phyloP scores from a whole-genome alignment of 1,284 basidiomycete genomes.

The Bothia castanella region DNA sequence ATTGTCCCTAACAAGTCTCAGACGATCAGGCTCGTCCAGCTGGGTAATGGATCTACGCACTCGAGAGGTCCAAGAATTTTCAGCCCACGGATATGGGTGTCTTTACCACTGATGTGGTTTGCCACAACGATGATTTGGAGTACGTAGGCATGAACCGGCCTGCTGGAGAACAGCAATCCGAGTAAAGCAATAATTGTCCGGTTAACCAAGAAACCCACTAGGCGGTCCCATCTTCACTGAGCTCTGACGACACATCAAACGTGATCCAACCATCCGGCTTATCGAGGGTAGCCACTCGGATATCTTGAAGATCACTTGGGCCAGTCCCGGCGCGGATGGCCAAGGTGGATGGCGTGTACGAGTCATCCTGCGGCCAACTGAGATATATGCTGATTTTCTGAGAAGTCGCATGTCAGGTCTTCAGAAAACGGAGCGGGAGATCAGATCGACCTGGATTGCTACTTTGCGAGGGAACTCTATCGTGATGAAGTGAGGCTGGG shows the following conservation, averaged over 20 bases:
- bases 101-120: constrained; percentile 98
- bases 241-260: constrained; percentile 80
- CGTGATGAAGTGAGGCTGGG: constrained; percentile 95
- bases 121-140: constrained; percentile 88
- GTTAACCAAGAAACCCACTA: constrained; percentile 41
- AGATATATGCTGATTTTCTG: constrained; percentile 92
- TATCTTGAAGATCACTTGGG: constrained; percentile 88
- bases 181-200: constrained; percentile 1
- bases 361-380: constrained; percentile 87
- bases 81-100: constrained; percentile 93
- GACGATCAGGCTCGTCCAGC: not conserved
- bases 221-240: constrained; percentile 71
- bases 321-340: constrained; percentile 91
- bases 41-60: constrained; percentile 45
- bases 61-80: constrained; percentile 80
- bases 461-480: constrained; percentile 91
- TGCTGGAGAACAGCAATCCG: constrained; percentile 43
- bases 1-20: constrained; percentile 35
- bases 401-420: not conserved
- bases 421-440: not conserved
- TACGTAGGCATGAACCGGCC: constrained; percentile 84
- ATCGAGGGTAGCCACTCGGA: constrained; percentile 78
- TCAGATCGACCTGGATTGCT: constrained; percentile 67
- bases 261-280: constrained; percentile 96
- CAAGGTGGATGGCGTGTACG: constrained; percentile 92